phyloP scores from a whole-genome alignment of 1,284 basidiomycete genomes.

The Psilocybe mexicana region DNA sequence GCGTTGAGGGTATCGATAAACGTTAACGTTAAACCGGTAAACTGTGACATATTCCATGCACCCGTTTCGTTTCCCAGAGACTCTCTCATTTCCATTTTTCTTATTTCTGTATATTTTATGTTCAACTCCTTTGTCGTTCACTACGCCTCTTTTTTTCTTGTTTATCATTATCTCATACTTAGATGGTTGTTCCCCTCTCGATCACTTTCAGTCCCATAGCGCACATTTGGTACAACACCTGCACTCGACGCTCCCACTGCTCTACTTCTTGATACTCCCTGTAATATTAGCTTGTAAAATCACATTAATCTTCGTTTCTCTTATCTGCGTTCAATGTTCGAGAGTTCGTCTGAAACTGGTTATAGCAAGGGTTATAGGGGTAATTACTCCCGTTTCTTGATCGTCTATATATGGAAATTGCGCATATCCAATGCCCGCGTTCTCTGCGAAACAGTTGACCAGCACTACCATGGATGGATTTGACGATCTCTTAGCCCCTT shows the following conservation, averaged over 20 bases:
- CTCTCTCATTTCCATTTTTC: not conserved
- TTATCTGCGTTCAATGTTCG: too few relatives aligned
- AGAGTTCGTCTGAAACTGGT: not conserved
- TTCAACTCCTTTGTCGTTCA: not conserved
- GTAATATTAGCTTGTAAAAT: too few relatives aligned
- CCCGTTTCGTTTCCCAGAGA: too few relatives aligned
- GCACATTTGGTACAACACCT: too few relatives aligned
- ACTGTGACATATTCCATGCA: too few relatives aligned
- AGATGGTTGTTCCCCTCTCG: too few relatives aligned
- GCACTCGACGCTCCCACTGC: too few relatives aligned
- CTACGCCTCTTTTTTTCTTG: not conserved
- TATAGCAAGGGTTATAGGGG: not conserved
- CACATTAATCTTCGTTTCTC: too few relatives aligned
- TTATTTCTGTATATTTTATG: not conserved
- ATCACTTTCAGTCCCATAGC: too few relatives aligned
- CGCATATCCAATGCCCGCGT: not conserved
- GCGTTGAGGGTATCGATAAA: not conserved
- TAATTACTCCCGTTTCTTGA: not conserved
- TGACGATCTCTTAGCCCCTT: constrained; percentile 74
- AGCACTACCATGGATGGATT: constrained; percentile 60
- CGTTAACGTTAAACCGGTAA: too few relatives aligned
- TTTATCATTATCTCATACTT: not conserved
- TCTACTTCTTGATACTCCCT: too few relatives aligned
- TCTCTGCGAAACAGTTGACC: not conserved
- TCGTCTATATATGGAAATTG: constrained; percentile 5